Conservation (phyloP, 345 rosid species). For the Salix udensis region DNA sequence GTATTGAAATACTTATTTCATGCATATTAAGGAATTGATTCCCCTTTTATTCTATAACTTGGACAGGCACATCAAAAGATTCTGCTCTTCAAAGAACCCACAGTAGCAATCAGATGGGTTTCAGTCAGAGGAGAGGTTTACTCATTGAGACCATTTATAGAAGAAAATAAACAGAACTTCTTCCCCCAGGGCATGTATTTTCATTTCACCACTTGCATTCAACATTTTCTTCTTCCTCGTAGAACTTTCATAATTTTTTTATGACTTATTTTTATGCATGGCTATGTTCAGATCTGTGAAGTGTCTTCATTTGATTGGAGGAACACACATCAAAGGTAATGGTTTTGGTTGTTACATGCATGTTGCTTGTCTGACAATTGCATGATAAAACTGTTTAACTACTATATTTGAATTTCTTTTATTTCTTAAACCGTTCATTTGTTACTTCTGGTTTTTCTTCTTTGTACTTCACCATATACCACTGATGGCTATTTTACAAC, state of each 20-base stretch:
- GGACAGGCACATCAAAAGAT: slow-evolving; percentile 32
- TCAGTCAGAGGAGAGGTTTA: slow-evolving; percentile 17
- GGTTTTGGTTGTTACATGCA: slow-evolving; percentile 4
- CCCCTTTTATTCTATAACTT: background rate
- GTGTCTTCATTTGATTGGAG: slow-evolving; percentile 17
- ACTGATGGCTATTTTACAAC: background rate
- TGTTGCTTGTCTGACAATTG: background rate
- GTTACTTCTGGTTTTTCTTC: background rate
- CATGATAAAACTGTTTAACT: background rate
- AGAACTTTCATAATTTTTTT: background rate
- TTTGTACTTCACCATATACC: background rate
- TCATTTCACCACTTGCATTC: background rate
- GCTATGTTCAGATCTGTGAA: slow-evolving; percentile 8
- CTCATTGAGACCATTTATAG: slow-evolving; percentile 19
- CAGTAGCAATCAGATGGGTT: slow-evolving; percentile 12
- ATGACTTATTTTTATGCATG: background rate
- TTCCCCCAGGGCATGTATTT: slow-evolving; percentile 14
- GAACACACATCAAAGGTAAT: slow-evolving; percentile 24
- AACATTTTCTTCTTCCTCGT: background rate
- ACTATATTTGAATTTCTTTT: background rate
- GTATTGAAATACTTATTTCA: background rate
- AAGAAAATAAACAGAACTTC: slow-evolving; percentile 18
- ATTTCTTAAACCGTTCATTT: no score
- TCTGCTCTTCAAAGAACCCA: slow-evolving; percentile 26
- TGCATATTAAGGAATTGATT: background rate